Evolutionary conservation across 2,329 filamentous ascomycete genomes (phyloP).

Genomic region (Pyricularia pennisetigena): DNA sequence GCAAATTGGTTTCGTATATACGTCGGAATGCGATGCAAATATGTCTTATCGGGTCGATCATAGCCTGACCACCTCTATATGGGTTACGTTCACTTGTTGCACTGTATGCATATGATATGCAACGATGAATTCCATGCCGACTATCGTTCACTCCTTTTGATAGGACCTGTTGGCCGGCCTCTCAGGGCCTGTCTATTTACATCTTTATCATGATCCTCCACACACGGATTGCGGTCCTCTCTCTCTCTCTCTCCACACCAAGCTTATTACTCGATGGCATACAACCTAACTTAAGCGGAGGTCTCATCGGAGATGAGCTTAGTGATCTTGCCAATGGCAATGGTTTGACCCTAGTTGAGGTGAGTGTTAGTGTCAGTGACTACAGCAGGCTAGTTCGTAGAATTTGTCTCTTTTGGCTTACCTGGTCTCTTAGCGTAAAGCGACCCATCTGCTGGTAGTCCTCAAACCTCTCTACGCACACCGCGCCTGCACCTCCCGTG

Average conservation of each 20-base stretch:
- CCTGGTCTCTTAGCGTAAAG: conserved; percentile 83
- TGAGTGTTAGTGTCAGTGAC: conserved; percentile 11
- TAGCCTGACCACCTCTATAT: background rate
- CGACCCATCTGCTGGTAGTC: conserved; percentile 92
- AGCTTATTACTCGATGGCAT: background rate
- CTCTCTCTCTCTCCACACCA: no score
- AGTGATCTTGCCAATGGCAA: conserved; percentile 98
- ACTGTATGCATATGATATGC: background rate
- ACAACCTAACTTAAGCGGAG: conserved; percentile 10
- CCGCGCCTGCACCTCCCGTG: conserved; percentile 71
- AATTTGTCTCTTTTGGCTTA: conserved; percentile 30
- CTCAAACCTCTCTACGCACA: conserved; percentile 91
- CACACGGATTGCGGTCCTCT: background rate
- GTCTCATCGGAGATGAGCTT: conserved; percentile 51
- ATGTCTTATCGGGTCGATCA: background rate
- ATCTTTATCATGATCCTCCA: background rate
- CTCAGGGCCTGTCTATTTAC: background rate
- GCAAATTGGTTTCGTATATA: background rate
- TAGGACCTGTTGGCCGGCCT: background rate
- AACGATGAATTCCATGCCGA: background rate
- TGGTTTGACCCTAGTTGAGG: conserved; percentile 75
- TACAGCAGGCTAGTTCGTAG: background rate
- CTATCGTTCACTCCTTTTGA: background rate
- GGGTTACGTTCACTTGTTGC: background rate
- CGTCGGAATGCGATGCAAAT: background rate